Evolutionary conservation across 1,284 basidiomycete genomes (phyloP).

Genomic region (Trametes hirsuta): DNA sequence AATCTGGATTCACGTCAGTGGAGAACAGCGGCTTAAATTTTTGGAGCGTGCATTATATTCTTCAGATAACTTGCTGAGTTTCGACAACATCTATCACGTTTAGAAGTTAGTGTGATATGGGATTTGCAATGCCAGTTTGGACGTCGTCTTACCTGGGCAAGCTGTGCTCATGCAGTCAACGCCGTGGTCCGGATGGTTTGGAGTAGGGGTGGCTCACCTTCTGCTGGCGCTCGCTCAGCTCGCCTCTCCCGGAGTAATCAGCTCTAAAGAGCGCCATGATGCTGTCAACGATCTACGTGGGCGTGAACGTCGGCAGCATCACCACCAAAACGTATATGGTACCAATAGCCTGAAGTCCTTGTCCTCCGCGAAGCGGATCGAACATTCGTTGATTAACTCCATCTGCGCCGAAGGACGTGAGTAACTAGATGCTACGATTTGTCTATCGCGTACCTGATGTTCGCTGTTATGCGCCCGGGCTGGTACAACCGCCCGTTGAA

Average conservation of each 20-base stretch:
- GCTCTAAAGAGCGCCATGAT: conserved; percentile 96
- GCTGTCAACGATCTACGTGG: conserved; percentile 80
- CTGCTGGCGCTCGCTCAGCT: conserved; percentile 91
- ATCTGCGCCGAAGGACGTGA: conserved; percentile 49
- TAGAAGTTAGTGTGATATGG: not conserved
- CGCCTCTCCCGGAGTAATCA: conserved; percentile 90
- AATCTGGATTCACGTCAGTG: conserved; percentile 52
- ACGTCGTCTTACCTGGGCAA: conserved; percentile 56
- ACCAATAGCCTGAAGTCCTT: conserved; percentile 79
- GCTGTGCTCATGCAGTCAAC: conserved; percentile 38
- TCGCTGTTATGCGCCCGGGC: conserved; percentile 88
- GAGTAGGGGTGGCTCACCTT: conserved; percentile 52
- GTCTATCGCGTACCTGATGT: conserved; percentile 61
- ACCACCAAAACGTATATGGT: conserved; percentile 4
- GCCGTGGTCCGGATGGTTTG: no score
- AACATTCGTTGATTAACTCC: conserved; percentile 87
- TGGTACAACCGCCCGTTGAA: conserved; percentile 20
- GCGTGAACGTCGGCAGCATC: no score
- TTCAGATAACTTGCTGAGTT: conserved; percentile 88
- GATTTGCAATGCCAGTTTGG: not conserved
- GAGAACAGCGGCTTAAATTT: not conserved
- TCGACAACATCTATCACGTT: conserved; percentile 76
- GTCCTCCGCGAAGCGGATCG: conserved; percentile 80
- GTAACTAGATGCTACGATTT: not conserved
- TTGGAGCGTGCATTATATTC: conserved; percentile 72